Base-by-base conservation (phyloP, 306 rosid species). In the Medicago arabica region DNA sequence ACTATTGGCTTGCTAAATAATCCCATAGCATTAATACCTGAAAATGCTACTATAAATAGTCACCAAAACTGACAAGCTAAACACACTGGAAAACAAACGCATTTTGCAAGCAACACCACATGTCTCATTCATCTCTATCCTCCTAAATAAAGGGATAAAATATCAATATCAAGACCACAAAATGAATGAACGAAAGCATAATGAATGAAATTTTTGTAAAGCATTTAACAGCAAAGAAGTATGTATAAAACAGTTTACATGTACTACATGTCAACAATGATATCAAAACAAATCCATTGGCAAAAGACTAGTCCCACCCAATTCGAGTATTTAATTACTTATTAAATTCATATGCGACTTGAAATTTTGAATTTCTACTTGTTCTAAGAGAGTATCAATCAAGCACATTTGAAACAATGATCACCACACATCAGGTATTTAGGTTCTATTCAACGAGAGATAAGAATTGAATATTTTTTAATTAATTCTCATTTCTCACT, bases 1-100 rank as follows among this genome's bases (percentile, higher is more conserved):
- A 66, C 51, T 66, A 19, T 66, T 43, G 50, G 51, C 71, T 41
- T 66, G 71, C 13, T 63, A 63, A 46, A 63, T 36, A 40, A 39
- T 17, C 28, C 28, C 49, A 65, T 2, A 17, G 25, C 16, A 64
- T 69, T 46, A 59, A 58, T 53, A 10, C 44, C 46, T 19, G 28
- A 19, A 74, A 80, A 73, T 4, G n/a, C 55, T 67, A 72, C 31
- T 31, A 71, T 72, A 31, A 38, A 49, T 50, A 76, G 41, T 53
- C 46, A 14, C n/a, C 23, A 36, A 66, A 55, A 50, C 55, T 55
- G 23, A 44, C 43, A 66, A 18, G 58, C 31, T 44, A 68, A 34
- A 71, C 2, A 7, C 4, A 5, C 36, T 60, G 59, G 63, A 49
- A 11, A 51, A 71, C 21, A 72, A 38, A 46, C 40, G 4, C 67